phyloP scores from a whole-genome alignment of 2,329 filamentous ascomycete genomes.

The Nemania sp. region DNA sequence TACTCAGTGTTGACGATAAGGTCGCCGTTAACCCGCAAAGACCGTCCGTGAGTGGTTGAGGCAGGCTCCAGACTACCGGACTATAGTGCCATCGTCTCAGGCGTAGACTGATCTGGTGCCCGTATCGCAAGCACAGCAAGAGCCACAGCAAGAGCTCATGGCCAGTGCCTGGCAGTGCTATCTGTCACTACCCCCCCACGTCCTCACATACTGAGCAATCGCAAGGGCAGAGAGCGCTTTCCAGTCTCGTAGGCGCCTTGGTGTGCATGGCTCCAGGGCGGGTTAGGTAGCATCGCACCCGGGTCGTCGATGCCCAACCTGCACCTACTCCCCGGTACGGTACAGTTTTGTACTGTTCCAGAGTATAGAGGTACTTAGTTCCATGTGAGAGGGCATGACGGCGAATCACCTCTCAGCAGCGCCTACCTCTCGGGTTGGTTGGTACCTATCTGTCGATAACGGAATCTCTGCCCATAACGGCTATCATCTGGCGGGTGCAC shows the following conservation, averaged over 20 bases:
- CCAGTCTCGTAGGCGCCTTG: constrained; percentile 45
- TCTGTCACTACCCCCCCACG: constrained; percentile 39
- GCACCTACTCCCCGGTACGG: constrained; percentile 22
- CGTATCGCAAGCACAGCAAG: constrained; percentile 42
- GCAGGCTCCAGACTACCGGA: constrained; percentile 35
- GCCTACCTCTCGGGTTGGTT: neutral
- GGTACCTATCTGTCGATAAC: constrained; percentile 16
- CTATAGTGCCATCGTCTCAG: constrained; percentile 31
- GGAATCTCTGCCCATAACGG: constrained; percentile 27
- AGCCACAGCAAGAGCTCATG: constrained; percentile 38
- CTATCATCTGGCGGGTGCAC: constrained; percentile 15
- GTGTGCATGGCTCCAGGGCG: constrained; percentile 37
- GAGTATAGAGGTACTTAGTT: constrained; percentile 8
- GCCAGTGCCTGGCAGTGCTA: constrained; percentile 45
- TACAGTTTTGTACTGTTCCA: constrained; percentile 14
- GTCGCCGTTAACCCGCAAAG: constrained; percentile 32
- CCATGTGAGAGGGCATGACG: constrained; percentile 13
- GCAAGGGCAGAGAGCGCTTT: constrained; percentile 39
- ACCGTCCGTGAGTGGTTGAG: constrained; percentile 35
- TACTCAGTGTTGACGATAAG: constrained; percentile 35
- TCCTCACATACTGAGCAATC: constrained; percentile 44
- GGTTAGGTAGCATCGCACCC: constrained; percentile 49
- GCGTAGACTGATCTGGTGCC: constrained; percentile 48
- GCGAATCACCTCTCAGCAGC: constrained; percentile 30
- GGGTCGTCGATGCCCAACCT: constrained; percentile 50